Conservation (phyloP, 768 basidiomycete species). For the Suillus tomentosus region DNA sequence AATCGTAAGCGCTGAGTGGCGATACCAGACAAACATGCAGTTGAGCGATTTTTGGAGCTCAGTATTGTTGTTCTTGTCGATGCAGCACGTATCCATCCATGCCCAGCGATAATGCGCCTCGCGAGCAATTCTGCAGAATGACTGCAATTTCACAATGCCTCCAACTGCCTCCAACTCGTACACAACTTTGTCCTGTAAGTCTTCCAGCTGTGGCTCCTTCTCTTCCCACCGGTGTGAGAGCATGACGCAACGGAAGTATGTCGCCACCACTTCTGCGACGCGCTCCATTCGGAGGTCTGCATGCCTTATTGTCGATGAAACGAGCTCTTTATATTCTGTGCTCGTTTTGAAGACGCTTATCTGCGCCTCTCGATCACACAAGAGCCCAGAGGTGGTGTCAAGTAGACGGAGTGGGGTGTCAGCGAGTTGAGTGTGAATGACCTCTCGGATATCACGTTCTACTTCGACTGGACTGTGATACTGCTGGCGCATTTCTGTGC, state of each 20-base stretch:
- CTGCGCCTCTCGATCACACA: slow-evolving; percentile 1
- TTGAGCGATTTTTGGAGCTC: not conserved
- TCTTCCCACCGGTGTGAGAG: slow-evolving; percentile 3
- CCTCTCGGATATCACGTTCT: not conserved
- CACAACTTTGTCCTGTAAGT: not conserved
- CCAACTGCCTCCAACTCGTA: not conserved
- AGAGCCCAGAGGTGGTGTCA: not conserved
- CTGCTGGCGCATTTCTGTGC: not conserved
- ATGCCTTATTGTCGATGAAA: not conserved
- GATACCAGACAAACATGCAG: slow-evolving; percentile 4
- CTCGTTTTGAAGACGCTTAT: not conserved
- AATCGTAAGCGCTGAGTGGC: slow-evolving; percentile 2
- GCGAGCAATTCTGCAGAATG: not conserved
- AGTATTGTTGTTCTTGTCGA: not conserved
- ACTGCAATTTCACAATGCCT: not conserved
- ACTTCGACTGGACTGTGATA: not conserved
- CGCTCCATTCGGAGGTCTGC: not conserved
- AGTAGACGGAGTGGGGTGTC: not conserved
- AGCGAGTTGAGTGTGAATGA: not conserved
- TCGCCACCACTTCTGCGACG: not conserved
- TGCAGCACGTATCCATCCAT: slow-evolving; percentile 4
- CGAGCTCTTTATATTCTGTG: not conserved
- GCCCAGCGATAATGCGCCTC: not conserved
- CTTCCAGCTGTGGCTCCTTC: not conserved
- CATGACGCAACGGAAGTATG: slow-evolving; percentile 2